These are phyloP conservation scores for Gentiana macrophylla DNA, from an alignment of 257 asterid species.

Conservation along the genomic window DNA sequence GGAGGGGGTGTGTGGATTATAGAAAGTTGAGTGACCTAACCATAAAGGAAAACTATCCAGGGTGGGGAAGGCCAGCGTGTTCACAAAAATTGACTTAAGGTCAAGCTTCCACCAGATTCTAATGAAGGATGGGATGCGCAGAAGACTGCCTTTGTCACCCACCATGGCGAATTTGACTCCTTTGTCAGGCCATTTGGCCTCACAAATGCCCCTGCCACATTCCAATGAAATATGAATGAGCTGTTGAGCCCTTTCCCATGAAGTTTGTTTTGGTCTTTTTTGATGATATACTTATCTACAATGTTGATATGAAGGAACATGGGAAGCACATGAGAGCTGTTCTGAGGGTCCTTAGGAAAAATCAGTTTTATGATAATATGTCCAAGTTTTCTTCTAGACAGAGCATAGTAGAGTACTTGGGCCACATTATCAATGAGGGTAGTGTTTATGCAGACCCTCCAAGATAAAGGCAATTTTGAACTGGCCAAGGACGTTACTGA, in stretches of 20 bases:
- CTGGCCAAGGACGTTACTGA: not conserved
- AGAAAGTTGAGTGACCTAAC: no score
- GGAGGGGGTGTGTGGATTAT: no score
- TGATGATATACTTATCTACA: not conserved
- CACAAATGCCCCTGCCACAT: no score
- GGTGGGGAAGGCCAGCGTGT: not conserved
- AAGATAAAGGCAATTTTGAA: not conserved
- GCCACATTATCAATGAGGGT: not conserved
- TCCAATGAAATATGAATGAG: no score
- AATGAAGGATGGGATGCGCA: not conserved
- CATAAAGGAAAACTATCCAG: not conserved
- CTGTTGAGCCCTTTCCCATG: no score
- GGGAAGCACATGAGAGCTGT: not conserved
- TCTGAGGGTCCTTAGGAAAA: not conserved
- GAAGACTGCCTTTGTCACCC: slow-evolving; percentile 1
- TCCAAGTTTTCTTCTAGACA: not conserved
- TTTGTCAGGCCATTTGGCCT: no score
- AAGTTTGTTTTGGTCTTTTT: no score
- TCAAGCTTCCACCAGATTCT: not conserved
- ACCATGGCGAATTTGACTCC: not conserved
- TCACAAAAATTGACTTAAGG: not conserved
- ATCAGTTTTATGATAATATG: not conserved
- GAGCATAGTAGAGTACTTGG: not conserved
- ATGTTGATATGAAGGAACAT: not conserved
- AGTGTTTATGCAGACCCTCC: not conserved